Evolutionary conservation across 257 asterid genomes (phyloP).

Genomic region (Forsythia viridissima): DNA sequence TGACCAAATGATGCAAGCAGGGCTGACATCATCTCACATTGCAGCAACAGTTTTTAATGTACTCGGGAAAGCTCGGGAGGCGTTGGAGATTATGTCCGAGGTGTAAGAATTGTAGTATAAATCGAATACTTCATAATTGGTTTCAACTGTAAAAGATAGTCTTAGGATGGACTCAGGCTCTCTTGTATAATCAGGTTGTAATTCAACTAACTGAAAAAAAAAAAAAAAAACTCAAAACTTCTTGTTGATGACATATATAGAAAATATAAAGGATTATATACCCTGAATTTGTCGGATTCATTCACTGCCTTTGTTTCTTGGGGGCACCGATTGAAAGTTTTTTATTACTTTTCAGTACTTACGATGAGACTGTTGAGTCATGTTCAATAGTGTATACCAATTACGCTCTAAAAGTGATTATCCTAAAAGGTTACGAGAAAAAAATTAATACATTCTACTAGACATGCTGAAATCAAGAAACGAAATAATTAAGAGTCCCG

Average conservation of each 20-base stretch:
- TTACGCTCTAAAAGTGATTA: no score
- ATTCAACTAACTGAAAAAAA: background rate
- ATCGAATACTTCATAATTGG: background rate
- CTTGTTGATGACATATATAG: background rate
- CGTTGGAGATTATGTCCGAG: conserved; percentile 78
- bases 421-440: no score
- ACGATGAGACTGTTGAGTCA: background rate
- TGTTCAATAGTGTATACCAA: background rate
- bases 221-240: background rate
- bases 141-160: conserved; percentile 18
- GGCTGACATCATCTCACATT: conserved; percentile 78
- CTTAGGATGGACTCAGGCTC: conserved; percentile 18
- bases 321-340: no score
- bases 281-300: background rate
- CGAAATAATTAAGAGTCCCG: no score
- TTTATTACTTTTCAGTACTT: no score
- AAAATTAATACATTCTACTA: no score
- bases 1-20: conserved; percentile 72
- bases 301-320: background rate
- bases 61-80: conserved; percentile 86
- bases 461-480: no score
- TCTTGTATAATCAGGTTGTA: conserved; percentile 4
- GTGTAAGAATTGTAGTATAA: conserved; percentile 30
- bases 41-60: conserved; percentile 86
- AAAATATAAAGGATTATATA: background rate